A percentile compares a stretch with the other conserved stretches of the same genome.
phyloP scores from a whole-genome alignment of 495 filamentous ascomycete species.

The Bryoglossum gracile region DNA sequence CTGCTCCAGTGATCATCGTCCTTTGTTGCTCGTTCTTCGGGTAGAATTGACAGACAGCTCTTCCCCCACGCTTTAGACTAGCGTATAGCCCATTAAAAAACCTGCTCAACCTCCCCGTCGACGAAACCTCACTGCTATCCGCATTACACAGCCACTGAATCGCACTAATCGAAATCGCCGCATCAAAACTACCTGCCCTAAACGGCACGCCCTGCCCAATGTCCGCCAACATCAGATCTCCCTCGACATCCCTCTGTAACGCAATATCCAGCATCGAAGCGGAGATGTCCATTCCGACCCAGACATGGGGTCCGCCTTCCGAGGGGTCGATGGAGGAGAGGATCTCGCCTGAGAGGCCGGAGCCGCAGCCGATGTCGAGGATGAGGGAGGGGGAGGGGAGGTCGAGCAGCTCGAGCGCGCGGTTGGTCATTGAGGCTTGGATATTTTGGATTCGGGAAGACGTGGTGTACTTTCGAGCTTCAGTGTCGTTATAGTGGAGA shows the following conservation, averaged over 20 bases:
- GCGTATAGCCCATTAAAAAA: conserved; percentile 94
- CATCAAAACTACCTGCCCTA: conserved; percentile 86
- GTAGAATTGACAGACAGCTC: conserved; percentile 96
- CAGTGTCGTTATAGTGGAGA: conserved; percentile 92
- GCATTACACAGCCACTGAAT: conserved; percentile 98
- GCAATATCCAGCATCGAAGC: conserved; percentile 89
- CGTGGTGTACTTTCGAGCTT: conserved; percentile 96
- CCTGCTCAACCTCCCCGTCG: conserved; percentile 63
- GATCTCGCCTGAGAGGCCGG: conserved; percentile 90
- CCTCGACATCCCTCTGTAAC: conserved; percentile 83
- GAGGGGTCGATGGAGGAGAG: conserved; percentile 57
- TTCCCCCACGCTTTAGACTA: conserved; percentile 72
- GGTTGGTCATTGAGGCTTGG: conserved; percentile 87
- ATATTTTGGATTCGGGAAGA: conserved; percentile 91
- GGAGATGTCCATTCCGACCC: conserved; percentile 95
- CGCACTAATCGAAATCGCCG: conserved; percentile 86
- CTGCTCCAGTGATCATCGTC: conserved; percentile 81
- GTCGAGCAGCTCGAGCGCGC: conserved; percentile 82
- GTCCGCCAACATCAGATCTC: conserved; percentile 85
- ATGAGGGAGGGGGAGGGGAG: conserved; percentile 76
- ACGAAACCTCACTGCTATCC: conserved; percentile 73
- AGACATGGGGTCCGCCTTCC: conserved; percentile 79
- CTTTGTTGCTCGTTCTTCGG: conserved; percentile 90
- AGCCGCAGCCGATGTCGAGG: conserved; percentile 93
- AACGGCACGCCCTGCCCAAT: conserved; percentile 95